phyloP scores from a whole-genome alignment of 2,329 filamentous ascomycete genomes.

The Stemphylium beticola region DNA sequence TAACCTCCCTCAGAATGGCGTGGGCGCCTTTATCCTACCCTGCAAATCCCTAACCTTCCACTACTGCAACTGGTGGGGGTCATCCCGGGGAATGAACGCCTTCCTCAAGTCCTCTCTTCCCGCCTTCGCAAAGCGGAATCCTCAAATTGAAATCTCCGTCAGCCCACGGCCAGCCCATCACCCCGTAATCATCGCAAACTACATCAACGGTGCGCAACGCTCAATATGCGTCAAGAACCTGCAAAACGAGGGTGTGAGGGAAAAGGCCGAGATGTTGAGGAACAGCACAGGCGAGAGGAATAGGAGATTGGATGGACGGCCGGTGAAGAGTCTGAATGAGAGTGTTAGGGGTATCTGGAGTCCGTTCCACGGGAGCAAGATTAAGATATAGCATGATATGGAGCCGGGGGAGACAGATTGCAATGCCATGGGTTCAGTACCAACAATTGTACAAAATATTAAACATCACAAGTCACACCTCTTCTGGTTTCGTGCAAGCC shows the following conservation, averaged over 20 bases:
- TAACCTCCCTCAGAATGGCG: slow-evolving; percentile 75
- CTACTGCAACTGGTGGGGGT: slow-evolving; percentile 96
- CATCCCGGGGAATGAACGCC: slow-evolving; percentile 89
- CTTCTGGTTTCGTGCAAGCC: no score
- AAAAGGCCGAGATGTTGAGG: slow-evolving; percentile 77
- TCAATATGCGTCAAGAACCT: slow-evolving; percentile 89
- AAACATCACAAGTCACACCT: no score
- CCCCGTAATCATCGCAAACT: slow-evolving; percentile 86
- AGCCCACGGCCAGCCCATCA: slow-evolving; percentile 90
- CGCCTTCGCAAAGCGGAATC: slow-evolving; percentile 79
- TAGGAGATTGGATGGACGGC: slow-evolving; percentile 61
- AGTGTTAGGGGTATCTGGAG: slow-evolving; percentile 70
- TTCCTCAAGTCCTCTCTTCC: slow-evolving; percentile 82
- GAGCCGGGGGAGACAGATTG: slow-evolving; percentile 14
- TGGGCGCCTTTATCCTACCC: slow-evolving; percentile 95
- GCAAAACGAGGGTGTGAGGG: slow-evolving; percentile 76
- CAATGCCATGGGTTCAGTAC: no score
- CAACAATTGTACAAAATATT: slow-evolving; percentile 22
- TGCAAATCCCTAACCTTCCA: slow-evolving; percentile 96
- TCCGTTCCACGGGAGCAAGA: slow-evolving; percentile 64
- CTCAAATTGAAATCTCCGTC: slow-evolving; percentile 88
- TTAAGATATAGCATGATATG: slow-evolving; percentile 29
- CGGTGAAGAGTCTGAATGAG: slow-evolving; percentile 67
- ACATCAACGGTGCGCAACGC: slow-evolving; percentile 88
- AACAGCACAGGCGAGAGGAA: slow-evolving; percentile 79